Conservation (phyloP, 768 basidiomycete genomes). For the Auriscalpium vulgare region DNA sequence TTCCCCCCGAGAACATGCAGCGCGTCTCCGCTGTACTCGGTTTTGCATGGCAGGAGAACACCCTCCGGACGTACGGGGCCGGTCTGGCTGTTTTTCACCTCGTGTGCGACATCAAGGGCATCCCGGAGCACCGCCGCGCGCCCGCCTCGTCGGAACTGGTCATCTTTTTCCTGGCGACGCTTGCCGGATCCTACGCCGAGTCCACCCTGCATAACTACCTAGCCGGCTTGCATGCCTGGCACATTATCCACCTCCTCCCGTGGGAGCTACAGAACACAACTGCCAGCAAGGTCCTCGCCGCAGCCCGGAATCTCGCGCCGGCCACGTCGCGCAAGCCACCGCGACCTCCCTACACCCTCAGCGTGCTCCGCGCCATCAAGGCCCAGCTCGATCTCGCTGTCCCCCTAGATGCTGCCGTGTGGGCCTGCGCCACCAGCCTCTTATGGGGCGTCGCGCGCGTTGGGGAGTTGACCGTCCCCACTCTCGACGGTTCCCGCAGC, state of each 20-base stretch:
- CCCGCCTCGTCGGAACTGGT: too few species aligned
- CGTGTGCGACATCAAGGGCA: slow-evolving; percentile 26
- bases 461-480: not conserved
- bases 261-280: slow-evolving; percentile 24
- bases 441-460: not conserved
- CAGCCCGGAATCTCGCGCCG: slow-evolving; percentile 24
- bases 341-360: slow-evolving; percentile 23
- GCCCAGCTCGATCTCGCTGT: slow-evolving; percentile 18
- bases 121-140: slow-evolving; percentile 25
- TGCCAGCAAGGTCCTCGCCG: slow-evolving; percentile 23
- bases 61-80: slow-evolving; percentile 27
- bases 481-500: not conserved
- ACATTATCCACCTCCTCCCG: slow-evolving; percentile 30
- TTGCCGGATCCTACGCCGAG: too few species aligned
- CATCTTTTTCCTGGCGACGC: too few species aligned
- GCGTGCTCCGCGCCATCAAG: slow-evolving; percentile 11
- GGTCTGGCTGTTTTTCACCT: slow-evolving; percentile 32
- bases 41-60: slow-evolving; percentile 23
- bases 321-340: slow-evolving; percentile 22
- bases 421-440: slow-evolving; percentile 27
- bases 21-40: slow-evolving; percentile 20
- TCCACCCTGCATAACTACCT: slow-evolving; percentile 33
- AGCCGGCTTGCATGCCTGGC: slow-evolving; percentile 35
- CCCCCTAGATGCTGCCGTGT: slow-evolving; percentile 29
- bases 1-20: slow-evolving; percentile 15